phyloP scores from a whole-genome alignment of 2,329 filamentous ascomycete species.

The Alternaria solani region DNA sequence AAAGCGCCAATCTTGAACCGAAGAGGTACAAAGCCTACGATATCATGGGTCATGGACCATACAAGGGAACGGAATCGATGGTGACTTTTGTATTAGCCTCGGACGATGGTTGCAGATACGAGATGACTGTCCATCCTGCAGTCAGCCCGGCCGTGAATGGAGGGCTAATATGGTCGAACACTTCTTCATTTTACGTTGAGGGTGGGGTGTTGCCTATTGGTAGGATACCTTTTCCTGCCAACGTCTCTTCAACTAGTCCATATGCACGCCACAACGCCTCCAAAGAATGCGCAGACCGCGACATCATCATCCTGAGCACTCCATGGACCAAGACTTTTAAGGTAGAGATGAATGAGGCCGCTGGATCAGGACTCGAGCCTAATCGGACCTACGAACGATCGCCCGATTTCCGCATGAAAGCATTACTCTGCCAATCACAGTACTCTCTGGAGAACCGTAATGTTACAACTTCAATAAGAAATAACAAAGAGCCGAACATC shows the following conservation, averaged over 20 bases:
- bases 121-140: slow-evolving; percentile 18
- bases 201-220: not conserved
- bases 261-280: slow-evolving; percentile 23
- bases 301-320: slow-evolving; percentile 28
- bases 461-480: too few relatives aligned
- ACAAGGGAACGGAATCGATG: slow-evolving; percentile 26
- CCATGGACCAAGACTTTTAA: slow-evolving; percentile 22
- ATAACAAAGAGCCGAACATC: too few relatives aligned
- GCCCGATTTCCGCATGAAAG: slow-evolving; percentile 22
- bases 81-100: slow-evolving; percentile 21
- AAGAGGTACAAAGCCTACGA: slow-evolving; percentile 9
- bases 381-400: slow-evolving; percentile 20
- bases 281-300: slow-evolving; percentile 17
- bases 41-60: slow-evolving; percentile 7
- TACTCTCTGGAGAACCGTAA: not conserved
- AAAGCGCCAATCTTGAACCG: slow-evolving; percentile 14
- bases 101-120: slow-evolving; percentile 21
- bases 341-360: too few relatives aligned
- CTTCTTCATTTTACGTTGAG: slow-evolving; percentile 11
- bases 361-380: too few relatives aligned
- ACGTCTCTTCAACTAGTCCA: slow-evolving; percentile 6
- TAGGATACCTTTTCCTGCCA: not conserved
- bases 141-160: slow-evolving; percentile 19
- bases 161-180: slow-evolving; percentile 22
- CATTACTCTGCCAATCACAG: slow-evolving; percentile 14